Percentiles rank a stretch among this genome's conserved stretches.
Conservation (phyloP, 139 green algal genomes). For the Diplosphaera chodatii region DNA sequence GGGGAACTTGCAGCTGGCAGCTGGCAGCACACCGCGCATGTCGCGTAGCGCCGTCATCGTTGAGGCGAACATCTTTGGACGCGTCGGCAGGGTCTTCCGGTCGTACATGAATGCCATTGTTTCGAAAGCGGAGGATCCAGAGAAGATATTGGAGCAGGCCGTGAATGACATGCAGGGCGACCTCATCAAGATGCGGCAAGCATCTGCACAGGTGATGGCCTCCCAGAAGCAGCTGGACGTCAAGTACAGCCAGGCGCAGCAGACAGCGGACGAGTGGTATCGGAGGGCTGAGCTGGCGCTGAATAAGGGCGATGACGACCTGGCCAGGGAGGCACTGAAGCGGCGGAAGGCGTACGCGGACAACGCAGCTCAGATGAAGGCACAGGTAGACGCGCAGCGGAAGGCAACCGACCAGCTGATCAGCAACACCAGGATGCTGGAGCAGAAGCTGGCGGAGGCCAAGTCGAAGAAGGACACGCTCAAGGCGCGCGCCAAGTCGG, state of each 20-base stretch:
- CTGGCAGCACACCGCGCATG: not conserved
- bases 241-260: constrained; percentile 83
- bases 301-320: constrained; percentile 90
- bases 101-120: constrained; percentile 88
- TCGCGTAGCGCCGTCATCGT: constrained; percentile 32
- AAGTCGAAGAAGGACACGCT: constrained; percentile 99
- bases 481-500: constrained; percentile 90
- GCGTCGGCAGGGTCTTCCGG: constrained; percentile 73
- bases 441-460: constrained; percentile 86
- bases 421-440: constrained; percentile 77
- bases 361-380: constrained; percentile 71
- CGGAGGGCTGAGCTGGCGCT: constrained; percentile 91
- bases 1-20: not conserved
- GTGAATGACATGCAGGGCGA: constrained; percentile 97
- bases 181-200: constrained; percentile 96
- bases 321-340: constrained; percentile 91
- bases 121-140: constrained; percentile 80
- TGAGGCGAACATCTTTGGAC: constrained; percentile 86
- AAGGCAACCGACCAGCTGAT: constrained; percentile 87
- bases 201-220: constrained; percentile 91
- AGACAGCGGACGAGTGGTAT: constrained; percentile 79
- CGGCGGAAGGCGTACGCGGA: constrained; percentile 85
- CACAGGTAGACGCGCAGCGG: constrained; percentile 84
- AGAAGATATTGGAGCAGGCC: constrained; percentile 97
- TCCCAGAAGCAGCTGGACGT: constrained; percentile 96